Conservation (phyloP, 169 alveolate species). For the Cryptosporidium parvum region DNA sequence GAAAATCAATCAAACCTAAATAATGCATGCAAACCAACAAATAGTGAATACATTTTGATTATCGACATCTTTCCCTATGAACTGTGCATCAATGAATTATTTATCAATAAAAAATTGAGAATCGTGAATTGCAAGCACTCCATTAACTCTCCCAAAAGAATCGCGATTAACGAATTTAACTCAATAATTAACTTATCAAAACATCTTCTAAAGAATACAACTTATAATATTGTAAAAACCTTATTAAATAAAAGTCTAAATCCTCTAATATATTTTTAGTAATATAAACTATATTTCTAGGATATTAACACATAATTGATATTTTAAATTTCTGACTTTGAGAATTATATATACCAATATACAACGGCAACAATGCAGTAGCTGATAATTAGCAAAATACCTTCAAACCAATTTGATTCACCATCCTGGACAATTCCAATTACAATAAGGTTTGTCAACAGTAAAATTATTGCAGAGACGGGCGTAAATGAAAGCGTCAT, state of each 20-base stretch:
- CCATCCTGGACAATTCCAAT: slow-evolving; percentile 89
- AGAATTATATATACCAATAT: slow-evolving; percentile 78
- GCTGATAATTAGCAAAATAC: slow-evolving; percentile 85
- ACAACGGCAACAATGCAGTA: slow-evolving; percentile 85
- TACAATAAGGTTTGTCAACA: slow-evolving; percentile 82
- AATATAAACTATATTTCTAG: background rate
- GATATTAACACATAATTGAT: slow-evolving; percentile 4
- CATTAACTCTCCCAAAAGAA: background rate
- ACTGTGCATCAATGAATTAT: background rate
- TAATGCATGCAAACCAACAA: background rate
- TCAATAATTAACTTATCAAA: background rate
- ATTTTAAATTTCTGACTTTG: slow-evolving; percentile 22
- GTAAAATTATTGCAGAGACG: slow-evolving; percentile 82
- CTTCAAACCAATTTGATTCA: slow-evolving; percentile 89
- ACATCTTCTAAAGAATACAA: background rate
- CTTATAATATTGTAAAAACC: background rate
- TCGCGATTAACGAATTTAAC: background rate
- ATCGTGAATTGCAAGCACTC: background rate
- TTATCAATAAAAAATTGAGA: background rate
- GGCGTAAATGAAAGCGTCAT: slow-evolving; percentile 87
- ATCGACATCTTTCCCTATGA: background rate
- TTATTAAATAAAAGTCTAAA: slow-evolving; percentile 7
- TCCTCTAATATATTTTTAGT: slow-evolving; percentile 6
- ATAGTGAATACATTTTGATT: background rate
- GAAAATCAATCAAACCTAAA: background rate